These are phyloP conservation scores for Helminthosporium solani DNA, from an alignment of 2,329 filamentous ascomycete species.

Conservation along the genomic window DNA sequence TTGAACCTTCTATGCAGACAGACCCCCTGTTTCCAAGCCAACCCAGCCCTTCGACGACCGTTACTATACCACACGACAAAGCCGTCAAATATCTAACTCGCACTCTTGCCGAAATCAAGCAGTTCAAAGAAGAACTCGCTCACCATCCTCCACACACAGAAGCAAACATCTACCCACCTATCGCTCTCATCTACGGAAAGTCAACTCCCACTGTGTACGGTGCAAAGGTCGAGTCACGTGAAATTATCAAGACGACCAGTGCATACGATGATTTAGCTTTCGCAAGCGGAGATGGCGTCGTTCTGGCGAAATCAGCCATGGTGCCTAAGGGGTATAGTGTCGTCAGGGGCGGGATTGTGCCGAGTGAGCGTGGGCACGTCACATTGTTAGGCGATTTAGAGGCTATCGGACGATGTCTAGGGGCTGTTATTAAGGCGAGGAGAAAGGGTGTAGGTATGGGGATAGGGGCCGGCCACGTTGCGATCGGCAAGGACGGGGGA, in stretches of 20 bases:
- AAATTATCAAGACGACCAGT: conserved; percentile 73
- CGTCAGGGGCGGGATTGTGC: conserved; percentile 71
- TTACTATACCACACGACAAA: conserved; percentile 56
- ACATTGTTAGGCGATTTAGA: conserved; percentile 82
- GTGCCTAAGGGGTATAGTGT: conserved; percentile 75
- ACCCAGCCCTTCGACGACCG: conserved; percentile 37
- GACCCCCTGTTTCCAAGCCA: conserved; percentile 32
- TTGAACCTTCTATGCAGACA: conserved; percentile 51
- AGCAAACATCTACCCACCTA: conserved; percentile 76
- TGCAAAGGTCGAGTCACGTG: conserved; percentile 69
- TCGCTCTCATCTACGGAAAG: conserved; percentile 83
- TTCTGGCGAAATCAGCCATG: conserved; percentile 82
- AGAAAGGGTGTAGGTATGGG: conserved; percentile 75
- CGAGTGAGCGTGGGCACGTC: conserved; percentile 82
- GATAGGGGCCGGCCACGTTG: conserved; percentile 62
- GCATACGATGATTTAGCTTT: conserved; percentile 87
- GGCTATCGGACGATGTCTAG: conserved; percentile 73
- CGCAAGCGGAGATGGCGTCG: conserved; percentile 84
- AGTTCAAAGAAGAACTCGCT: conserved; percentile 74
- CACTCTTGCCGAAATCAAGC: conserved; percentile 68
- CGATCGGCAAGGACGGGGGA: conserved; percentile 1
- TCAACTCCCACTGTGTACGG: conserved; percentile 82
- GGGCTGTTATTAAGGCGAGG: conserved; percentile 64
- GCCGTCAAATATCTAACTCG: conserved; percentile 70
- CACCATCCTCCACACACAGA: conserved; percentile 60